A percentile compares a stretch with the other conserved stretches of the same genome.
Conservation (phyloP, 352 stramenopile genomes). For the Globisporangium iwayamae region DNA sequence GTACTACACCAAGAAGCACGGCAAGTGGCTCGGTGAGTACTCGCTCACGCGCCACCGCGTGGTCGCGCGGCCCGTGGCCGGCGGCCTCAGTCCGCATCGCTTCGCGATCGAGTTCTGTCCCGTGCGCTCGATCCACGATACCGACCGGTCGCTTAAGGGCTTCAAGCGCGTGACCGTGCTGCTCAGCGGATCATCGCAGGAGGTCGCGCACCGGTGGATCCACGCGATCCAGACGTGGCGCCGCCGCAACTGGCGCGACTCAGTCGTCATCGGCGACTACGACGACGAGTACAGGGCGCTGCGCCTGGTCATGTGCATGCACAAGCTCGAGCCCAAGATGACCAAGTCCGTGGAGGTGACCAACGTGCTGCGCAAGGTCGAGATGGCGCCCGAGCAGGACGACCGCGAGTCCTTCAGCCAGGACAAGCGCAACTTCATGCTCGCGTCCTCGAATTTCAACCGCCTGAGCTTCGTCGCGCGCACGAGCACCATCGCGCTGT, state of each 20-base stretch:
- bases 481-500: slow-evolving; percentile 16
- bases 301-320: slow-evolving; percentile 65
- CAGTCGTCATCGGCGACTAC: slow-evolving; percentile 48
- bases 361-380: slow-evolving; percentile 45
- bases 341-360: slow-evolving; percentile 38
- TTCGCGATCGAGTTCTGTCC: slow-evolving; percentile 71
- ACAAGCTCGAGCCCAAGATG: slow-evolving; percentile 61
- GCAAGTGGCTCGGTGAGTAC: slow-evolving; percentile 66
- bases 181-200: slow-evolving; percentile 49
- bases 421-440: slow-evolving; percentile 19
- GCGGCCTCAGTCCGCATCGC: slow-evolving; percentile 46
- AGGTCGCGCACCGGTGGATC: slow-evolving; percentile 58
- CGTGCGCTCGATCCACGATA: slow-evolving; percentile 74
- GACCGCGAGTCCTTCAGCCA: slow-evolving; percentile 2
- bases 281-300: slow-evolving; percentile 67
- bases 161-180: slow-evolving; percentile 54
- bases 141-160: slow-evolving; percentile 61
- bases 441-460: slow-evolving; percentile 13
- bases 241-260: slow-evolving; percentile 74
- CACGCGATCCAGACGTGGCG: slow-evolving; percentile 69
- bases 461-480: slow-evolving; percentile 13
- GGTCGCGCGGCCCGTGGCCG: slow-evolving; percentile 37
- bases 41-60: slow-evolving; percentile 74
- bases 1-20: slow-evolving; percentile 74
- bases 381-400: slow-evolving; percentile 31